Evolutionary conservation across 805 yeast species (phyloP), one percentile per base, ranked within the genome.

Genomic region (Candida rishiriensis): DNA sequence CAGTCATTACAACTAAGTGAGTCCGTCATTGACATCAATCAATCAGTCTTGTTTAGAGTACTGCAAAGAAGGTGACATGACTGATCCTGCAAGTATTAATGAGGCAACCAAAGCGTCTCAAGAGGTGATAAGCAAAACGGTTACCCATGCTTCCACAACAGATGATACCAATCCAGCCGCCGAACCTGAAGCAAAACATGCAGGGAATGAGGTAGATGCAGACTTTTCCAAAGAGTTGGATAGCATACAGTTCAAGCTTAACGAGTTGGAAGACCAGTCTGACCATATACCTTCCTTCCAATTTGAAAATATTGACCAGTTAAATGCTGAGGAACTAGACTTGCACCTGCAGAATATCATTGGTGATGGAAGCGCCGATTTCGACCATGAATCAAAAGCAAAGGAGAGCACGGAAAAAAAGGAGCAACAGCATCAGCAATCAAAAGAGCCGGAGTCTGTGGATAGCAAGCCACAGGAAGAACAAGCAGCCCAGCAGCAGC

Each of bases 291-390:
- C 57, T 10, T 48, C 55, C 12, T 49, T 59, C 35, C 48, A 57
- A 36, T 47, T 60, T 33, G 63, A 56, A 10, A 50, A 46, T 21
- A 52, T 60, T n/a, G 54, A 47, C 13, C 48, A 52, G 34, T 39
- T 51, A 40, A 52, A 58, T 18, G 63, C 58, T 39, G 63, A 61
- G 16, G 66, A 61, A 38, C 52, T 60, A 38, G 58, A 53, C 43
- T 39, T 51, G 8, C 64, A 60, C 43, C 36, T 60, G 14, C 62
- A 57, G 21, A 57, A 60, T 30, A 52, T 60, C 12, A 57, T 61
- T 12, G 52, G 43, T 2, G 55, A 51, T 14, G 41, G 43, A 32
- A 33, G 34, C 15, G 33, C 17, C 26, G 32, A 32, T 9, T 11
- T 18, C 10, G 28, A 33, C 34, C 15, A 37, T 9, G 6, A 14